phyloP scores from a whole-genome alignment of 2,329 filamentous ascomycete species.

The Dothidotthia symphoricarpi region DNA sequence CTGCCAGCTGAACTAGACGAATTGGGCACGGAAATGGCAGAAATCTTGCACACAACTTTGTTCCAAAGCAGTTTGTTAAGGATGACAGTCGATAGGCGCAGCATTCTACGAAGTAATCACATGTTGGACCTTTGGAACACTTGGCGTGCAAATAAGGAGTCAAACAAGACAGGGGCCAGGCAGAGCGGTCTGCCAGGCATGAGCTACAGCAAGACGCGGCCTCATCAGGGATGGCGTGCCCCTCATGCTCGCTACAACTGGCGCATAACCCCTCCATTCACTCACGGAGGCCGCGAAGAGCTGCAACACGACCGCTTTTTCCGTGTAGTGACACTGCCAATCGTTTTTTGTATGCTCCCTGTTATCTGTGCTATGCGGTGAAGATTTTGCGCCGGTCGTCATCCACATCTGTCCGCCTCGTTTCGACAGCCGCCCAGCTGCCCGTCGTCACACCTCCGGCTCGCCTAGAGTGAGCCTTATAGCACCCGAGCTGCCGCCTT shows the following conservation, averaged over 20 bases:
- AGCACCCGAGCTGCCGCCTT: conserved; percentile 19
- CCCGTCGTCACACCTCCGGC: conserved; percentile 25
- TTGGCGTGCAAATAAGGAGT: too few species aligned
- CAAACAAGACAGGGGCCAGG: conserved; percentile 4
- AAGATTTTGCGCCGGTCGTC: conserved; percentile 15
- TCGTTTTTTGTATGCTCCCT: conserved; percentile 13
- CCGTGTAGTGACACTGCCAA: conserved; percentile 13
- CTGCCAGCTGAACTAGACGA: conserved; percentile 6
- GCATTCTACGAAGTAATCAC: too few species aligned
- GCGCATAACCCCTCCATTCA: conserved; percentile 14
- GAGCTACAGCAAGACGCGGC: neutral
- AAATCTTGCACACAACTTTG: too few species aligned
- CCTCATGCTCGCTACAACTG: conserved; percentile 12
- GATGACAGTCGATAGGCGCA: too few species aligned
- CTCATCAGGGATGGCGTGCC: conserved; percentile 1
- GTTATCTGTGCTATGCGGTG: conserved; percentile 8
- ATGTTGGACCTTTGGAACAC: too few species aligned
- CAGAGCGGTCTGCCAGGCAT: conserved; percentile 18
- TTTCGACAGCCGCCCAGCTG: conserved; percentile 22
- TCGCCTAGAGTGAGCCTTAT: conserved; percentile 28
- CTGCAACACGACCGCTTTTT: conserved; percentile 21
- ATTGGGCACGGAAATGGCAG: too few species aligned
- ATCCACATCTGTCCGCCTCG: conserved; percentile 12
- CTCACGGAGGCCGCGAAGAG: conserved; percentile 15
- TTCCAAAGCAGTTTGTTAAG: too few species aligned